Percentiles rank a stretch among this genome's conserved stretches.
Evolutionary conservation across 169 alveolate species (phyloP).

Genomic region (Sarcocystis neurona): DNA sequence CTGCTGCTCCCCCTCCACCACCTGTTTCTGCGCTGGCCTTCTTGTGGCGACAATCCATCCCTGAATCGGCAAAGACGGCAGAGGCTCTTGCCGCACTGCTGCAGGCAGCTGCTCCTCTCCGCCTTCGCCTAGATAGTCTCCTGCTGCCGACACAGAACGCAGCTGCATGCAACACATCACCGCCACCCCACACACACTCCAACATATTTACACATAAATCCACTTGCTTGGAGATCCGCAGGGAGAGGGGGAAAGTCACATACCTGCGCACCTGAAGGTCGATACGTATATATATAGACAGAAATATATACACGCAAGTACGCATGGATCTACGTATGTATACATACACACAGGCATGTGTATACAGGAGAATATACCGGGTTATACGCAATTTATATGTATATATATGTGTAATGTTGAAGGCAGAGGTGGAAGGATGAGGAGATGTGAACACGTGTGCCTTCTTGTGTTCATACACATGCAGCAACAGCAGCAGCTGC

Average conservation of each 20-base stretch:
- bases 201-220: neutral
- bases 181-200: neutral
- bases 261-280: neutral
- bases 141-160: constrained; percentile 12
- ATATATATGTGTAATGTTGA: neutral
- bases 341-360: neutral
- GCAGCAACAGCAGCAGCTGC: too few relatives aligned
- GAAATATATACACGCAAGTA: neutral
- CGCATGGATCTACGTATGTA: neutral
- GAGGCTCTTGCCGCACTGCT: neutral
- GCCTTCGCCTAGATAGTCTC: constrained; percentile 18
- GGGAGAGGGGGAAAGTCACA: neutral
- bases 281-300: neutral
- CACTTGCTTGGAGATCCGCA: neutral
- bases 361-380: neutral
- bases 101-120: neutral
- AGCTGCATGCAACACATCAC: constrained; percentile 8
- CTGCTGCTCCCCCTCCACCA: neutral
- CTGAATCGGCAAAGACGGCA: neutral
- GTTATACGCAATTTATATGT: neutral
- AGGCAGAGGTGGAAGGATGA: neutral
- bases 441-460: too few relatives aligned
- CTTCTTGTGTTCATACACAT: too few relatives aligned
- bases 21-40: neutral
- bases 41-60: constrained; percentile 37